phyloP scores from a whole-genome alignment of 371 early-diverging fungal species.

The Syncephalis plumigaleata region DNA sequence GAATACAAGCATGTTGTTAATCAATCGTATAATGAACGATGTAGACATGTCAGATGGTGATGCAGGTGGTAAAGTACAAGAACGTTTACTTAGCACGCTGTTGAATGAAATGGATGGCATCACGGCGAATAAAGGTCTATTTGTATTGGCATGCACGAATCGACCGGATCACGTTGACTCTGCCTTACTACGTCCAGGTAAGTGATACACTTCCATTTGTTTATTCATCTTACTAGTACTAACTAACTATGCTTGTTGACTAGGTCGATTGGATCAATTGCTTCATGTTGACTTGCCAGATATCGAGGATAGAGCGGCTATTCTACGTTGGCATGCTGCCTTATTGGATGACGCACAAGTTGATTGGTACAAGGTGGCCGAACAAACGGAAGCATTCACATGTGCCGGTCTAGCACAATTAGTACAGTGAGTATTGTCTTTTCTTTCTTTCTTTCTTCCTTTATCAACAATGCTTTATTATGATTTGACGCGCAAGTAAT shows the following conservation, averaged over 20 bases:
- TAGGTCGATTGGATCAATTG: conserved; percentile 55
- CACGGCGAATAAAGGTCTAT: conserved; percentile 44
- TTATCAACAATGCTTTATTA: too few relatives aligned
- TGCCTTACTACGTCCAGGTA: conserved; percentile 71
- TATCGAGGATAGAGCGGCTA: conserved; percentile 24
- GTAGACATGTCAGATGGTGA: conserved; percentile 25
- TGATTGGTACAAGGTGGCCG: conserved; percentile 18
- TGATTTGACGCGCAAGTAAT: too few relatives aligned
- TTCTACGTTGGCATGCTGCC: conserved; percentile 17
- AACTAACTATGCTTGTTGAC: not conserved
- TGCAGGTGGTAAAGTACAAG: conserved; percentile 51
- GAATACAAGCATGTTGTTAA: conserved; percentile 1
- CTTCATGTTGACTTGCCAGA: conserved; percentile 43
- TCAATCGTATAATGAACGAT: not conserved
- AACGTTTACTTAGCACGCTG: conserved; percentile 52
- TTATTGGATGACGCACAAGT: conserved; percentile 13
- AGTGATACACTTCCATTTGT: not conserved
- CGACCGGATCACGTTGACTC: conserved; percentile 65
- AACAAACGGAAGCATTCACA: conserved; percentile 28
- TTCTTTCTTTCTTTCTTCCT: too few relatives aligned
- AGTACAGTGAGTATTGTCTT: conserved; percentile 20
- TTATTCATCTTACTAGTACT: not conserved
- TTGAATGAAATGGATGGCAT: conserved; percentile 73
- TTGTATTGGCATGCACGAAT: conserved; percentile 69
- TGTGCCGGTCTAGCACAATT: conserved; percentile 40